phyloP scores from a whole-genome alignment of 192 early-diverging fungal species.

The Endogone sp. region DNA sequence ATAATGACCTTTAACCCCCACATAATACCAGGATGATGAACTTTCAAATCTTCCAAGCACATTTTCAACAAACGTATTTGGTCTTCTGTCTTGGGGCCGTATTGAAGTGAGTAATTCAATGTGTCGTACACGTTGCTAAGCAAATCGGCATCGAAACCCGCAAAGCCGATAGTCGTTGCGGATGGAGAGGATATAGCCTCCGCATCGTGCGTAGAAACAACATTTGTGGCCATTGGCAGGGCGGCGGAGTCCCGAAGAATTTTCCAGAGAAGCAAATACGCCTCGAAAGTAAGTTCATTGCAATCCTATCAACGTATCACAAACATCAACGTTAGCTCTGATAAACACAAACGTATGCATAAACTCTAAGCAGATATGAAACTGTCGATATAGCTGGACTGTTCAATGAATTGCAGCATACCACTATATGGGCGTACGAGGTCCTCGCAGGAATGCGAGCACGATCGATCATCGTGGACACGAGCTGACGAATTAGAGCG shows the following conservation, averaged over 20 bases:
- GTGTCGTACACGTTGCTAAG: constrained; percentile 19
- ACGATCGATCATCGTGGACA: neutral
- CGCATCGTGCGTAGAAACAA: constrained; percentile 4
- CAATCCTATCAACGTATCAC: constrained; percentile 27
- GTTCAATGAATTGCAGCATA: neutral
- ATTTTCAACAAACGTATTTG: constrained; percentile 17
- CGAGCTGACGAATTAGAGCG: neutral
- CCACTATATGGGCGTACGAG: neutral
- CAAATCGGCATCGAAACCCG: constrained; percentile 23
- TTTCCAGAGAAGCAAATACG: constrained; percentile 35
- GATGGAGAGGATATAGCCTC: constrained; percentile 18
- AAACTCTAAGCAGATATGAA: too few species aligned
- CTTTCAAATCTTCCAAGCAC: constrained; percentile 32
- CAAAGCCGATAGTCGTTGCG: constrained; percentile 5
- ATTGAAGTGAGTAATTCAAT: constrained; percentile 25
- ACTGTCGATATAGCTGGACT: neutral
- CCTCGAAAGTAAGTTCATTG: constrained; percentile 29
- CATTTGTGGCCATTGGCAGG: constrained; percentile 10
- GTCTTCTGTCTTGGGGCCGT: constrained; percentile 29
- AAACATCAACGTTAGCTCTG: too few species aligned
- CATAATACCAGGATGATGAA: constrained; percentile 36
- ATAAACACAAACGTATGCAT: too few species aligned
- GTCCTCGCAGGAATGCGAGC: neutral
- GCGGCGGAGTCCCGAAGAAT: constrained; percentile 34
- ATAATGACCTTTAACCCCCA: constrained; percentile 38